Percentiles rank a stretch among this genome's conserved stretches.
Conservation (phyloP, 257 asterid species). For the Handroanthus guayacan region DNA sequence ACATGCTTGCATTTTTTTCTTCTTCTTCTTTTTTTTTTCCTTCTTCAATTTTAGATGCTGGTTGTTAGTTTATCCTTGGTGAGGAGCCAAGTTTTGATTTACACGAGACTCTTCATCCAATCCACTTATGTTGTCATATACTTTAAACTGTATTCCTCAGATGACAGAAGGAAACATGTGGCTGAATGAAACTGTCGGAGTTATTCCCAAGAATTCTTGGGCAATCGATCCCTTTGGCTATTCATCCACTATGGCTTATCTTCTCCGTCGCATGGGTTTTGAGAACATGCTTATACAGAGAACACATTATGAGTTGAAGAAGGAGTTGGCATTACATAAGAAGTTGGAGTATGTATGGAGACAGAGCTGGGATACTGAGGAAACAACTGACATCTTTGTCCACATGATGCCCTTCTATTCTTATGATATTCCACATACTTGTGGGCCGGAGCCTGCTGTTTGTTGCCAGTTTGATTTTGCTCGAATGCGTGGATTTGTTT, state of each 20-base stretch:
- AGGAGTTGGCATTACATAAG: slow-evolving; percentile 80
- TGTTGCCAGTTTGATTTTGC: slow-evolving; percentile 99
- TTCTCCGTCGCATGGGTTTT: slow-evolving; percentile 98
- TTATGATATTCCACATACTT: slow-evolving; percentile 97
- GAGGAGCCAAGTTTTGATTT: background rate
- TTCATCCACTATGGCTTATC: slow-evolving; percentile 98
- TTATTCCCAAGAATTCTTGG: slow-evolving; percentile 95
- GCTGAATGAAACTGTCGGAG: slow-evolving; percentile 96
- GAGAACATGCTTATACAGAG: slow-evolving; percentile 99
- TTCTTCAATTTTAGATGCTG: background rate
- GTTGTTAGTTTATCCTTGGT: slow-evolving; percentile 13
- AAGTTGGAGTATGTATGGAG: slow-evolving; percentile 95
- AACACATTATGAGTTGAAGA: slow-evolving; percentile 96
- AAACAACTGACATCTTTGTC: slow-evolving; percentile 95
- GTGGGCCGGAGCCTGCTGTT: slow-evolving; percentile 99
- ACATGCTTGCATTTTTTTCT: background rate
- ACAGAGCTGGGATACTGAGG: slow-evolving; percentile 97
- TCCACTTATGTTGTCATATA: slow-evolving; percentile 27
- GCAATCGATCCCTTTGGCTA: slow-evolving; percentile 97
- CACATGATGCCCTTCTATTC: slow-evolving; percentile 99
- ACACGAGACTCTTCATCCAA: slow-evolving; percentile 15
- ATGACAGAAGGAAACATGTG: slow-evolving; percentile 96
- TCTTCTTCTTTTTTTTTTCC: too few species aligned
- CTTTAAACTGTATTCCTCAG: slow-evolving; percentile 49
- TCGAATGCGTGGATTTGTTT: slow-evolving; percentile 81